Evolutionary conservation across 257 asterid genomes (phyloP).

Genomic region (Scutellaria barbata): DNA sequence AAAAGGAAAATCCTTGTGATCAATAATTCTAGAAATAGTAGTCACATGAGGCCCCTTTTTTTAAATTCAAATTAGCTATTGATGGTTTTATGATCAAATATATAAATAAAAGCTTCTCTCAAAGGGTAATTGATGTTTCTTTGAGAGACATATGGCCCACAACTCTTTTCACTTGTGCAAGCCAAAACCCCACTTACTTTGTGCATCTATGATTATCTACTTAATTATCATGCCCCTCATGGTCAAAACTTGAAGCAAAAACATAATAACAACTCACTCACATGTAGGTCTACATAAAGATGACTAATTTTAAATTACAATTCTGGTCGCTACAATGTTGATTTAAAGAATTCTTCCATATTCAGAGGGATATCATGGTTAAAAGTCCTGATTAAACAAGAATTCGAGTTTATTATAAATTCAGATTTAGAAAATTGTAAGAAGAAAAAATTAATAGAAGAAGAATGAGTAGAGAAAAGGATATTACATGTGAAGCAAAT

Average conservation of each 20-base stretch:
- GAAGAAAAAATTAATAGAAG: too few species aligned
- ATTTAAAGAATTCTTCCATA: too few species aligned
- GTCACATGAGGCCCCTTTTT: background rate
- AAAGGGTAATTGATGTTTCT: slow-evolving; percentile 57
- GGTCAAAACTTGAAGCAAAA: slow-evolving; percentile 66
- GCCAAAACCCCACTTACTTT: slow-evolving; percentile 58
- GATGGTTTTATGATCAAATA: slow-evolving; percentile 47
- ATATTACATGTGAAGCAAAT: background rate
- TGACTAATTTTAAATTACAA: too few species aligned
- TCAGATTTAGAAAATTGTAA: too few species aligned
- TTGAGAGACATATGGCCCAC: slow-evolving; percentile 59
- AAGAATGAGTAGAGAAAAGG: background rate
- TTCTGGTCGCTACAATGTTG: too few species aligned
- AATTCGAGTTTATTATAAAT: too few species aligned
- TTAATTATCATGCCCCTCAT: slow-evolving; percentile 50
- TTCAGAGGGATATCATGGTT: too few species aligned
- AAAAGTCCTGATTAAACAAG: too few species aligned
- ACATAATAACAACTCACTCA: slow-evolving; percentile 45
- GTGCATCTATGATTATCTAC: slow-evolving; percentile 33
- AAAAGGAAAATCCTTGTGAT: background rate
- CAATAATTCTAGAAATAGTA: slow-evolving; percentile 30
- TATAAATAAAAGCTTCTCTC: slow-evolving; percentile 45
- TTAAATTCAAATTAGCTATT: slow-evolving; percentile 44
- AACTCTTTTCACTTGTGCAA: slow-evolving; percentile 65
- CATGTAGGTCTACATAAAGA: too few species aligned